Evolutionary conservation across 495 filamentous ascomycete genomes (phyloP).

Genomic region (Collariella sp.): DNA sequence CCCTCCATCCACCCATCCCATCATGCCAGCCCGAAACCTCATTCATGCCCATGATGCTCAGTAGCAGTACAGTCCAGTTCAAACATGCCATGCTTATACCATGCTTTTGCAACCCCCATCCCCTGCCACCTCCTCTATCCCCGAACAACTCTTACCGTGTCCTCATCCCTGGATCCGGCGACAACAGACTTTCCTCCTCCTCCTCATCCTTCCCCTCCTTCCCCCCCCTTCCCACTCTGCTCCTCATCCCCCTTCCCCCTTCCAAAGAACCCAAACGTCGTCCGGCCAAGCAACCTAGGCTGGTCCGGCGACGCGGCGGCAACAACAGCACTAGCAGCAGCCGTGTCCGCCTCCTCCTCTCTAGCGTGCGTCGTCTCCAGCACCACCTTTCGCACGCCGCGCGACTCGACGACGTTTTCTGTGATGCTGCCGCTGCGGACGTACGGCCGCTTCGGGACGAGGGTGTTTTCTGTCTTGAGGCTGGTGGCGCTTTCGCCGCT

Average conservation of each 20-base stretch:
- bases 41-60: constrained; percentile 1
- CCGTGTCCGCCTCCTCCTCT: constrained; percentile 29
- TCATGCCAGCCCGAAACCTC: neutral
- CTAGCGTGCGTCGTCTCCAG: constrained; percentile 58
- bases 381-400: constrained; percentile 77
- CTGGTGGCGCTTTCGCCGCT: constrained; percentile 19
- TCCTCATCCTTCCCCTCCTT: constrained; percentile 2
- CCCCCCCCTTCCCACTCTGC: neutral
- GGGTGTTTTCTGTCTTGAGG: constrained; percentile 6
- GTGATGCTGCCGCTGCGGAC: constrained; percentile 83
- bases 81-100: too few species aligned
- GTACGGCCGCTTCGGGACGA: constrained; percentile 39
- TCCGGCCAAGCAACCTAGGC: constrained; percentile 10
- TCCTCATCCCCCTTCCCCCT: neutral
- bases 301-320: constrained; percentile 11
- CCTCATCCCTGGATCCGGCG: constrained; percentile 10
- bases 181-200: constrained; percentile 15
- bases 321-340: constrained; percentile 13
- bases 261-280: constrained; percentile 11
- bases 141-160: neutral
- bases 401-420: constrained; percentile 73
- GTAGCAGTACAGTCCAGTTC: too few species aligned
- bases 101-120: neutral
- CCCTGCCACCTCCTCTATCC: neutral
- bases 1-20: neutral